Percentiles rank a stretch among this genome's conserved stretches.
phyloP scores from a whole-genome alignment of 768 basidiomycete genomes.

The Leucocoprinus birnbaumii region DNA sequence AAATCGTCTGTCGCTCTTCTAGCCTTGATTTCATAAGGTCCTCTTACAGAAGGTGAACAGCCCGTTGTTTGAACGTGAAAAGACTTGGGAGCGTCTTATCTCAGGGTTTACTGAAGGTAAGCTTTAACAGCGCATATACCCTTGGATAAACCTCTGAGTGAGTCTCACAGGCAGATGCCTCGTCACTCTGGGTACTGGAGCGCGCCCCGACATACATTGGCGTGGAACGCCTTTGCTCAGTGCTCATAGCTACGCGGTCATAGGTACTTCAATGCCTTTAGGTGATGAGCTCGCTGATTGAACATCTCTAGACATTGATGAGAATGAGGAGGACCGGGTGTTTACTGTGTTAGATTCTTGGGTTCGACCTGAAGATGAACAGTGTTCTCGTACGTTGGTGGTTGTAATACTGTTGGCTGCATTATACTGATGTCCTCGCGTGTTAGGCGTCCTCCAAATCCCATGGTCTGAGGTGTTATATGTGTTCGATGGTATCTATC shows the following conservation, averaged over 20 bases:
- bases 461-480: conserved; percentile 77
- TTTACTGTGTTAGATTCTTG: conserved; percentile 77
- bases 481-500: conserved; percentile 75
- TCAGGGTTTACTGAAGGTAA: conserved; percentile 56
- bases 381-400: conserved; percentile 1
- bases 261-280: conserved; percentile 44
- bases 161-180: conserved; percentile 59
- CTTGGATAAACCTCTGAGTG: not conserved
- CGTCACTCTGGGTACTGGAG: conserved; percentile 78
- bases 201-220: conserved; percentile 35
- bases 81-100: conserved; percentile 70
- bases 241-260: conserved; percentile 84
- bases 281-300: conserved; percentile 11
- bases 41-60: conserved; percentile 29
- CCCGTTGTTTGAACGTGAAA: conserved; percentile 73
- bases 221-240: conserved; percentile 51
- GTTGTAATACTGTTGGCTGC: not conserved
- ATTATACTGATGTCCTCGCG: not conserved
- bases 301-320: conserved; percentile 42
- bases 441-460: conserved; percentile 49
- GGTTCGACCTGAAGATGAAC: conserved; percentile 31
- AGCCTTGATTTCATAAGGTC: not conserved
- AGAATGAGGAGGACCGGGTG: conserved; percentile 46
- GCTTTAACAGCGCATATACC: not conserved
- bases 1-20: conserved; percentile 42